Evolutionary conservation across 2,329 filamentous ascomycete species (phyloP).

Genomic region (Verticillium nonalfalfae): DNA sequence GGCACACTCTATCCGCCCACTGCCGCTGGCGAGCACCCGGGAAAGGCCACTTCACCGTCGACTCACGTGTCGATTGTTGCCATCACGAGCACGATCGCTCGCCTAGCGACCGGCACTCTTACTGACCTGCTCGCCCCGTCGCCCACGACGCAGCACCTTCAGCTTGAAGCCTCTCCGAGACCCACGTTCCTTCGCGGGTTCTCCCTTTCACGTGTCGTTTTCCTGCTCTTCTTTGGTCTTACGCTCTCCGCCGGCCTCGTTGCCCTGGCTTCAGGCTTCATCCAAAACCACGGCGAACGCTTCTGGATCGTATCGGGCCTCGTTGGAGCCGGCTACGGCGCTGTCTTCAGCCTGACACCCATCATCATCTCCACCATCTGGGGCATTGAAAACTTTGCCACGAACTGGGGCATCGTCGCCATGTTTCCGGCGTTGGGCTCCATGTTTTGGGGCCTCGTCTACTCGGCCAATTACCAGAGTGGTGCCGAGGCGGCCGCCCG

Average conservation of each 20-base stretch:
- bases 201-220: constrained; percentile 69
- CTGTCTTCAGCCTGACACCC: constrained; percentile 81
- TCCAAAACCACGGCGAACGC: constrained; percentile 68
- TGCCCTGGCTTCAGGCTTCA: constrained; percentile 66
- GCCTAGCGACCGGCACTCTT: constrained; percentile 81
- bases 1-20: constrained; percentile 68
- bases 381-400: constrained; percentile 98
- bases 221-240: constrained; percentile 70
- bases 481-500: constrained; percentile 39
- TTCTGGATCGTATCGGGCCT: constrained; percentile 83
- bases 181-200: constrained; percentile 26
- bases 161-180: constrained; percentile 29
- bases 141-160: constrained; percentile 52
- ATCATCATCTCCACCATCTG: constrained; percentile 96
- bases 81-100: constrained; percentile 81
- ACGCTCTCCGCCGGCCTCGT: constrained; percentile 71
- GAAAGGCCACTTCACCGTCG: constrained; percentile 54
- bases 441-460: constrained; percentile 86
- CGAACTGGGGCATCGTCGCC: constrained; percentile 93
- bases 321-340: constrained; percentile 88
- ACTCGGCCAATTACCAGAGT: constrained; percentile 71
- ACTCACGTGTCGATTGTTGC: constrained; percentile 93
- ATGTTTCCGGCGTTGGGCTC: constrained; percentile 86
- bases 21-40: constrained; percentile 13
- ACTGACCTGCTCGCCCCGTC: constrained; percentile 78